Conservation (phyloP, 108 stramenopile species). For the Heterococcus sp. region DNA sequence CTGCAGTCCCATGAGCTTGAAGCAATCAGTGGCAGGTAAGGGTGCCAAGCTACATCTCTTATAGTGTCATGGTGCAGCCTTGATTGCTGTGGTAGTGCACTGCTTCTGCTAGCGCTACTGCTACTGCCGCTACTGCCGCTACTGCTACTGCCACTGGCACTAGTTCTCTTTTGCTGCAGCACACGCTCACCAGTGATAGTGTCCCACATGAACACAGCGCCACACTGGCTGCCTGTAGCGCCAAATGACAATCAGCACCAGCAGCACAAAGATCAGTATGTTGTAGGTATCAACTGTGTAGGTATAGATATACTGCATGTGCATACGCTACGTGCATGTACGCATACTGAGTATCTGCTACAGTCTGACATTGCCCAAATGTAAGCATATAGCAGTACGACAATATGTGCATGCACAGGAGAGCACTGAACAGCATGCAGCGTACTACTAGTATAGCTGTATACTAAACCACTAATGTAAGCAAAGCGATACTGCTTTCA, state of each 20-base stretch:
- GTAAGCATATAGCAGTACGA: too few relatives aligned
- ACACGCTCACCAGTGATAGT: slow-evolving; percentile 2
- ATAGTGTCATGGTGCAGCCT: slow-evolving; percentile 10
- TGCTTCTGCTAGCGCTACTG: neutral
- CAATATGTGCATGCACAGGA: neutral
- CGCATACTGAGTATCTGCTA: too few relatives aligned
- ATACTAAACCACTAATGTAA: neutral
- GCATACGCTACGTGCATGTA: neutral
- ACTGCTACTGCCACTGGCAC: neutral
- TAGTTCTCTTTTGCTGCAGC: too few relatives aligned
- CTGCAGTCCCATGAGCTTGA: slow-evolving; percentile 30
- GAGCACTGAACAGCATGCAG: neutral
- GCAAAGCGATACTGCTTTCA: neutral
- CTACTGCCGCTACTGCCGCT: neutral
- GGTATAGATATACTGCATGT: neutral
- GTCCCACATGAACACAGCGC: slow-evolving; percentile 19
- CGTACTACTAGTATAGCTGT: neutral
- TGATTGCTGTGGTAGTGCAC: neutral
- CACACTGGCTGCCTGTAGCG: slow-evolving; percentile 1
- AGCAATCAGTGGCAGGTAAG: slow-evolving; percentile 38
- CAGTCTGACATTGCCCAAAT: too few relatives aligned
- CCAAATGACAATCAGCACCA: too few relatives aligned
- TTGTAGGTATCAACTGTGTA: neutral
- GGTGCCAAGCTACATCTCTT: slow-evolving; percentile 42
- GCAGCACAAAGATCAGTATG: neutral